Conservation (phyloP, 176 grass and related monocot species). For the Bonia amplexicaulis region DNA sequence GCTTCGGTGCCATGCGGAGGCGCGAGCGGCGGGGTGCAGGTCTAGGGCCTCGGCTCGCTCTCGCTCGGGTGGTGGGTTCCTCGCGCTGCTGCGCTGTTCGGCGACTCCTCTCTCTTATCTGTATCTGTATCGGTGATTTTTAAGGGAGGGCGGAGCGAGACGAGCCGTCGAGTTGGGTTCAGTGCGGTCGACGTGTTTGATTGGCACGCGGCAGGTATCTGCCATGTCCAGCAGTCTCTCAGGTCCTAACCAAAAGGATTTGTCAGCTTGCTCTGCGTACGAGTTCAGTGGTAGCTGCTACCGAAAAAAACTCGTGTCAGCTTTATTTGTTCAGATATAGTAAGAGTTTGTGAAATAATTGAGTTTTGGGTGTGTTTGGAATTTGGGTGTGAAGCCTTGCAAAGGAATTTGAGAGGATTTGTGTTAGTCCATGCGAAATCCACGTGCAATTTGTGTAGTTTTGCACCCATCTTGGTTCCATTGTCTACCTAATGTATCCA, state of each 20-base stretch:
- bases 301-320: background rate
- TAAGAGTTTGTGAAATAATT: too few species aligned
- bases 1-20: conserved; percentile 53
- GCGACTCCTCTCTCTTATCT: background rate
- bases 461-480: background rate
- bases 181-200: conserved; percentile 4
- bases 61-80: background rate
- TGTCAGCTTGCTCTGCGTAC: background rate
- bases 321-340: too few species aligned
- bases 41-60: background rate
- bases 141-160: background rate
- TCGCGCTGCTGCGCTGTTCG: background rate
- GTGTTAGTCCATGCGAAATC: background rate
- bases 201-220: background rate
- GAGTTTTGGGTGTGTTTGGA: background rate
- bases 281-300: background rate
- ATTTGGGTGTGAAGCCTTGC: background rate
- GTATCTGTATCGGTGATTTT: conserved; percentile 6
- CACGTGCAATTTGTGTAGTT: background rate
- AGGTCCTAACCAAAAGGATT: background rate
- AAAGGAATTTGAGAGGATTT: background rate
- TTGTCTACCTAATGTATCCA: background rate
- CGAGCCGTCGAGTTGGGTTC: background rate
- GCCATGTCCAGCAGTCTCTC: background rate
- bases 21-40: background rate